phyloP scores from a whole-genome alignment of 192 early-diverging fungal genomes.

The Borealophlyctis nickersoniae region DNA sequence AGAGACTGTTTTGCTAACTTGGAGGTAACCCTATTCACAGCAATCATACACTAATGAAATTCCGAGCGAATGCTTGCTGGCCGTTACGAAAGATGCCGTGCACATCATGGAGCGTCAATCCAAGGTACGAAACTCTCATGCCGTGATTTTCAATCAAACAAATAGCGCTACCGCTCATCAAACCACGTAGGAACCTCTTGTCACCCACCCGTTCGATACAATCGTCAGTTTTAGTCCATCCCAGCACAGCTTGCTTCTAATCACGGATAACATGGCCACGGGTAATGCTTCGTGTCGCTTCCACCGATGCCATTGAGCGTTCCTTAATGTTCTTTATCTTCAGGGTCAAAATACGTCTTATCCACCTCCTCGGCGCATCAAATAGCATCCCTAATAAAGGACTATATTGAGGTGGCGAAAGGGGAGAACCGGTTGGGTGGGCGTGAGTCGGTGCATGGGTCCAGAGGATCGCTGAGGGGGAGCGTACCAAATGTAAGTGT shows the following conservation, averaged over 20 bases:
- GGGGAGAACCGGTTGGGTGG: neutral
- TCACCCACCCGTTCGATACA: slow-evolving; percentile 33
- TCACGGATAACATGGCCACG: slow-evolving; percentile 34
- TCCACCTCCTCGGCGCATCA: slow-evolving; percentile 35
- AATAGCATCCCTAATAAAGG: slow-evolving; percentile 41
- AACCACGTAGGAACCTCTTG: slow-evolving; percentile 29
- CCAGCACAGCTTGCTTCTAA: slow-evolving; percentile 39
- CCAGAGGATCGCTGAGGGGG: too few species aligned
- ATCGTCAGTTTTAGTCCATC: slow-evolving; percentile 43
- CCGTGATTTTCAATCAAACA: too few species aligned
- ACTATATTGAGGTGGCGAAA: slow-evolving; percentile 36
- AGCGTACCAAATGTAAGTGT: too few species aligned
- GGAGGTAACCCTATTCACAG: slow-evolving; percentile 16
- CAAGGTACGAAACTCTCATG: slow-evolving; percentile 22
- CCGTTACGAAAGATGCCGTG: slow-evolving; percentile 33
- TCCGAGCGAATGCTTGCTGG: slow-evolving; percentile 45
- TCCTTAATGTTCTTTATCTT: slow-evolving; percentile 4
- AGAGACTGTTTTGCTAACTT: neutral
- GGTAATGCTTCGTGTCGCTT: slow-evolving; percentile 21
- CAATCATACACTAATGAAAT: slow-evolving; percentile 47
- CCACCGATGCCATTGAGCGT: too few species aligned
- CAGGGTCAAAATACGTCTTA: slow-evolving; percentile 48
- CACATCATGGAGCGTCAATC: slow-evolving; percentile 38
- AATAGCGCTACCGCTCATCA: neutral
- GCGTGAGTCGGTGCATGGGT: too few species aligned